Evolutionary conservation across 768 basidiomycete genomes (phyloP), one percentile per base, ranked within the genome.

Genomic region (Lactifluus echinatus): DNA sequence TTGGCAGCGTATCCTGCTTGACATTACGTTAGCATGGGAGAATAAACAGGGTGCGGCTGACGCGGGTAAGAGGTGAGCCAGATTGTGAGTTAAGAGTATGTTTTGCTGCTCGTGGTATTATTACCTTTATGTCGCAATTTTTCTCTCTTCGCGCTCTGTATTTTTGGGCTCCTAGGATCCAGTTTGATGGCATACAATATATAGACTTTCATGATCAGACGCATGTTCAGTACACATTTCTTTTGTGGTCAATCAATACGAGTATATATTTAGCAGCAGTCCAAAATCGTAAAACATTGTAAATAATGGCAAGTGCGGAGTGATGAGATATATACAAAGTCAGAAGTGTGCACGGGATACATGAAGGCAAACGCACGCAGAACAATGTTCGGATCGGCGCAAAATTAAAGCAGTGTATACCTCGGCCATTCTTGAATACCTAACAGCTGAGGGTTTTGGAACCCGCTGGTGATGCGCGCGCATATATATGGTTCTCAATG

Each of bases 1-100:
- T 65, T 72, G 40, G 65, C 61, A 52, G 67, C 74, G 70, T 75
- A 72, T 65, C 61, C 66, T 56, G 55, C 48, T 17, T 53, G 44
- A 55, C 42, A 14, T 53, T 42, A 8, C 24, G 3, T 1, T 21
- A 40, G 29, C 17, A 29, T 28, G 28, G 28, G 24, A 3, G 24
- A n/a, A 12, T 19, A 23, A 10, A 7, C n/a, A n/a, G n/a, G n/a
- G n/a, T n/a, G n/a, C n/a, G 53, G 26, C 28, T 17, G 45, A 46
- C 17, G 11, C 10, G 26, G 50, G 26, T 4, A 37, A 46, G 26
- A 19, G 24, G 8, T 10, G 12, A 36, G 31, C 19, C 26, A 19
- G 23, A 39, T 55, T 21, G 29, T 34, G 47, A 11, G 28, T 33
- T 54, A n/a, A 14, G 23, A 37, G 29, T 37, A 43, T 50, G 31